Evolutionary conservation across 139 green algal genomes (phyloP), one percentile per base, ranked within the genome.

Genomic region (Desmodesmus armatus): DNA sequence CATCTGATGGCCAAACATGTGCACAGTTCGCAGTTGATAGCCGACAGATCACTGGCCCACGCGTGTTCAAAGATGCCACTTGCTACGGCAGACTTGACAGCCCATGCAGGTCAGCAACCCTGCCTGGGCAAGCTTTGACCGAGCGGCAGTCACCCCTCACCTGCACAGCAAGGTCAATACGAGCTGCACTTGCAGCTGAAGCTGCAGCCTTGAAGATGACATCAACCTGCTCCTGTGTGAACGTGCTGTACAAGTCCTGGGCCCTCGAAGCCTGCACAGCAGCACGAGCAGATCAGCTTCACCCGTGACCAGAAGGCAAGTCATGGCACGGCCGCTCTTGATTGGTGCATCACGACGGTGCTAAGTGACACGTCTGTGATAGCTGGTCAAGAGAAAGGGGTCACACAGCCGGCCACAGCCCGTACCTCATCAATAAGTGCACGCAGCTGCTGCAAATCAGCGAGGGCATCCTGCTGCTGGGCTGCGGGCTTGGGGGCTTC

Each of bases 151-250:
- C 33, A 19, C 33, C 41, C 47, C 67, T 47, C 13, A 47, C 77
- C 79, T 70, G 33, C n/a, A 79, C 49, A 27, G 80, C 80, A 66
- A 85, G 51, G 27, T 47, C 40, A 66, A 85, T 85, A 25, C 80
- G 66, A 13, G 80, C 80, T 27, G 66, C 66, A 25, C 49, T 79
- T 23, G 80, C 80, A 27, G 80, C 80, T 23, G 49, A 27, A 29
- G 80, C 80, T 51, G 80, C 80, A 25, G 80, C 80, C 66, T 85
- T 85, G 66, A 85, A 85, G n/a, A 85, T 85, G 5, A 29, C 60
- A 35, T 85, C 80, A 3, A 85, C 80, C 25, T 85, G 39, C 35
- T 77, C 66, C 80, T 85, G 80, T 33, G 60, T 49, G 47, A 63
- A 84, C 21, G 63, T 23, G 37, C 25, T n/a, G 41, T 84, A 84